Percentiles rank a stretch among this genome's conserved stretches.
phyloP scores from a whole-genome alignment of 75 land plant species.

The Ceratopteris richardii region DNA sequence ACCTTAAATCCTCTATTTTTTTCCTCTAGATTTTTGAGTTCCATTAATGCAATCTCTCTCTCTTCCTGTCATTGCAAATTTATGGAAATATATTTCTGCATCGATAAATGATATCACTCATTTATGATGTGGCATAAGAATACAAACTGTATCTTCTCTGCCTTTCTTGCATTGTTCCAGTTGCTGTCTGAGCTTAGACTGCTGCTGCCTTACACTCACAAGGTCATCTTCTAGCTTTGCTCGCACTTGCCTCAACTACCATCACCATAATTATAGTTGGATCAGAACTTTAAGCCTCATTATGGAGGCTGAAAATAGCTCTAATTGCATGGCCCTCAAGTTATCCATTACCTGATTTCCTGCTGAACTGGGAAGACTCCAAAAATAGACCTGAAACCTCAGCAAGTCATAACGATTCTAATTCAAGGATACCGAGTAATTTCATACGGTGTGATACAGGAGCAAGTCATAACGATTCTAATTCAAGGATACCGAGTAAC shows the following conservation, averaged over 20 bases:
- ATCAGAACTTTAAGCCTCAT: not conserved
- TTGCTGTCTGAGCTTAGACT: conserved; percentile 40
- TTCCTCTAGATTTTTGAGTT: conserved; percentile 44
- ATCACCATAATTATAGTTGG: not conserved
- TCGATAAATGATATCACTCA: no score
- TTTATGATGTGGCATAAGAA: no score
- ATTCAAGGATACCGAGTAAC: no score
- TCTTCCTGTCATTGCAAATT: conserved; percentile 53
- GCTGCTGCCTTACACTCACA: conserved; percentile 37
- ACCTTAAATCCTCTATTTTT: conserved; percentile 60
- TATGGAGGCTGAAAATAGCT: no score
- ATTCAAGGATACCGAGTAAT: no score
- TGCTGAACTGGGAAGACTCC: conserved; percentile 97
- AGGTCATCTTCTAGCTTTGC: conserved; percentile 71
- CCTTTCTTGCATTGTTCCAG: conserved; percentile 61
- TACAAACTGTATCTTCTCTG: conserved; percentile 72
- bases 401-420: not conserved
- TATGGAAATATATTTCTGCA: no score
- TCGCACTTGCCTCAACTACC: conserved; percentile 68
- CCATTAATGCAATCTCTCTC: conserved; percentile 56
- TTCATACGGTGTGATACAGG: no score
- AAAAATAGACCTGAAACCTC: conserved; percentile 73
- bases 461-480: no score
- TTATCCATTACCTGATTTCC: conserved; percentile 91
- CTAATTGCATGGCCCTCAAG: no score